Conservation (phyloP, 78 protist species). For the Thecamonas trahens region DNA sequence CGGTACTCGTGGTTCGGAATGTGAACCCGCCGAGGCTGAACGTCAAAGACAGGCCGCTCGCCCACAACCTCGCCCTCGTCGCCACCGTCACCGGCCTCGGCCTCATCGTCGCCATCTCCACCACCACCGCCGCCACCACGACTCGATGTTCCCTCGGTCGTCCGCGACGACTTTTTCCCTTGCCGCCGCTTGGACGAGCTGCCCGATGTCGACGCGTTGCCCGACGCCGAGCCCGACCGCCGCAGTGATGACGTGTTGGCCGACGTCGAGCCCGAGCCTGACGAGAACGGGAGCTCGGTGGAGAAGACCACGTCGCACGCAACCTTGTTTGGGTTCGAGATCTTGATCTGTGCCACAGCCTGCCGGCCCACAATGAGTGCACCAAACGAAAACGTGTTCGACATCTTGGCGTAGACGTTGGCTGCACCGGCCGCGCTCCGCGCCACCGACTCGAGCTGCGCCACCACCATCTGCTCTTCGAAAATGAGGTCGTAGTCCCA, state of each 20-base stretch:
- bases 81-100: not conserved
- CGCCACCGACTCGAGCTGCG: no score
- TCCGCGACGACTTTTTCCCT: no score
- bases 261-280: no score
- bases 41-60: not conserved
- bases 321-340: constrained; percentile 62
- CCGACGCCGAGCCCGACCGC: no score
- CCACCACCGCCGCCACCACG: not conserved
- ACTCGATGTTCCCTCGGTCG: no score
- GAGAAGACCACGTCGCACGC: constrained; percentile 21
- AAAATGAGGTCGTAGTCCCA: constrained; percentile 42
- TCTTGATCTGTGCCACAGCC: constrained; percentile 27
- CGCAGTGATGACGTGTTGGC: no score
- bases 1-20: constrained; percentile 64
- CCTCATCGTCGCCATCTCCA: not conserved
- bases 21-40: constrained; percentile 14
- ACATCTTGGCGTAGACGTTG: constrained; percentile 36
- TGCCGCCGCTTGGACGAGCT: no score
- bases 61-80: not conserved
- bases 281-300: no score
- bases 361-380: constrained; percentile 15
- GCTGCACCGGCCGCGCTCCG: no score
- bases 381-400: constrained; percentile 48
- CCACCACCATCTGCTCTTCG: constrained; percentile 64
- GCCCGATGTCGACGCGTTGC: not conserved